phyloP scores from a whole-genome alignment of 768 basidiomycete species.

The Tulasnella sp. region DNA sequence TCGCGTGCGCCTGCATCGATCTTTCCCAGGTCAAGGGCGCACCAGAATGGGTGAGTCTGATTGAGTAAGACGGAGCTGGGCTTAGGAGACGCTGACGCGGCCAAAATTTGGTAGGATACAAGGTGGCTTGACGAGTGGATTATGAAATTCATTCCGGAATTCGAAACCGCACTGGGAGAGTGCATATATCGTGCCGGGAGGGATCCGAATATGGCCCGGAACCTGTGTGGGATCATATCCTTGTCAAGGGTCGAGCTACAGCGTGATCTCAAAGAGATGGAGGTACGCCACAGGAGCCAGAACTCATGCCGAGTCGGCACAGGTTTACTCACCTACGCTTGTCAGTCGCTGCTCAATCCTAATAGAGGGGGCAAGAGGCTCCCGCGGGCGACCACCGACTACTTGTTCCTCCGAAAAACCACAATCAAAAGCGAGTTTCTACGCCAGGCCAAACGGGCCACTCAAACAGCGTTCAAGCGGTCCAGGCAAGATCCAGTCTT shows the following conservation, averaged over 20 bases:
- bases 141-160: too few relatives aligned
- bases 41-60: too few relatives aligned
- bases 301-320: neutral
- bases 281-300: neutral
- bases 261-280: neutral
- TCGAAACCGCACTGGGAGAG: too few relatives aligned
- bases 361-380: neutral
- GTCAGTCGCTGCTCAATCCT: neutral
- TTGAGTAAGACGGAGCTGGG: too few relatives aligned
- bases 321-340: neutral
- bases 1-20: too few relatives aligned
- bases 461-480: neutral
- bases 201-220: too few relatives aligned
- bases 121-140: too few relatives aligned
- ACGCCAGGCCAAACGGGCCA: neutral
- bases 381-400: neutral
- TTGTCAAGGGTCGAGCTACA: neutral
- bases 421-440: neutral
- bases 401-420: neutral
- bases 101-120: too few relatives aligned
- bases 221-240: too few relatives aligned
- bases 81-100: too few relatives aligned
- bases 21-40: too few relatives aligned
- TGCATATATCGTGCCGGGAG: too few relatives aligned
- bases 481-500: neutral